Evolutionary conservation across 805 yeast species (phyloP).

Genomic region (Metschnikowia vanudenii): DNA sequence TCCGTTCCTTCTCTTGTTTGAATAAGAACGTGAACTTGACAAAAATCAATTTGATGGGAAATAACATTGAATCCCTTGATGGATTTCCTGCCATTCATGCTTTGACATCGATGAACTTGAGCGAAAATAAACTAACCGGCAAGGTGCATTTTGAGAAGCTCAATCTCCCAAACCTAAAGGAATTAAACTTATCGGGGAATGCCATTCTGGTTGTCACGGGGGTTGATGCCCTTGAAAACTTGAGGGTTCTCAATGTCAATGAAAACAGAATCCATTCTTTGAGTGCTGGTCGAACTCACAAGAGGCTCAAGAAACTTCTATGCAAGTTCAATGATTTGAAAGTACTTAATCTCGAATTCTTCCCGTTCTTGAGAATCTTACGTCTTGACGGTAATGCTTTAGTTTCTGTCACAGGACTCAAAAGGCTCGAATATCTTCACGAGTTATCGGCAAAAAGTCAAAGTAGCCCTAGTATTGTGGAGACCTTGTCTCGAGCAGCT

Average conservation of each 20-base stretch:
- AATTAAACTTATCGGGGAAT: constrained; percentile 44
- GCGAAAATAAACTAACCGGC: constrained; percentile 42
- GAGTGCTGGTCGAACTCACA: constrained; percentile 23
- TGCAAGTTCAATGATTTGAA: constrained; percentile 39
- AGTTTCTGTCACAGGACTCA: constrained; percentile 24
- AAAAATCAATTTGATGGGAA: constrained; percentile 37
- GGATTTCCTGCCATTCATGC: constrained; percentile 41
- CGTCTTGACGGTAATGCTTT: constrained; percentile 46
- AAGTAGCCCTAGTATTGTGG: constrained; percentile 18
- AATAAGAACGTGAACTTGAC: constrained; percentile 41
- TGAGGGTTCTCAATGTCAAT: constrained; percentile 42
- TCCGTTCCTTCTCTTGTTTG: constrained; percentile 39
- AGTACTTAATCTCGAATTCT: constrained; percentile 29
- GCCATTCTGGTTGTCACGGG: constrained; percentile 32
- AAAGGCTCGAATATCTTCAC: constrained; percentile 33
- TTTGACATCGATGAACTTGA: constrained; percentile 40
- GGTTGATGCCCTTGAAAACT: constrained; percentile 32
- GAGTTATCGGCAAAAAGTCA: constrained; percentile 46
- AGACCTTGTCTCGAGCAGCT: constrained; percentile 21
- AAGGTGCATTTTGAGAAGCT: constrained; percentile 34
- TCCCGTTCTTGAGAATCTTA: constrained; percentile 42
- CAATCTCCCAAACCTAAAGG: constrained; percentile 41
- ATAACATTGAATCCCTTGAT: constrained; percentile 33
- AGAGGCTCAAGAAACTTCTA: constrained; percentile 36
- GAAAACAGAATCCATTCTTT: constrained; percentile 36